Evolutionary conservation across 148 eudicot genomes (phyloP).

Genomic region (Chenopodium album): DNA sequence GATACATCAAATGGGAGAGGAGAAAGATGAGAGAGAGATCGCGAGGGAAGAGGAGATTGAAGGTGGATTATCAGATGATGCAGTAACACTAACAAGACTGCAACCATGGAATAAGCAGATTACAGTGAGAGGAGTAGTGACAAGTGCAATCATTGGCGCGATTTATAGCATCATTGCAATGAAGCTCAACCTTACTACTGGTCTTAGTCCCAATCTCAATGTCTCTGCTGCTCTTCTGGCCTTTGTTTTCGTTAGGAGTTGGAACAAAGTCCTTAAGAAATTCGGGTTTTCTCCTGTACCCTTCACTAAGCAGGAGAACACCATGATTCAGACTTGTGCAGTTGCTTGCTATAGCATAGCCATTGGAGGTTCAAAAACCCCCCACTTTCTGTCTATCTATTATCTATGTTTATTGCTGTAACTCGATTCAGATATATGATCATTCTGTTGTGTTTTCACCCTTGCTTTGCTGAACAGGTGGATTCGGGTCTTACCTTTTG

Average conservation of each 20-base stretch:
- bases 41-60: constrained; percentile 24
- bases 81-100: constrained; percentile 19
- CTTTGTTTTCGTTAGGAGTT: constrained; percentile 53
- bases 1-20: constrained; percentile 5
- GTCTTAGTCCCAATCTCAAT: constrained; percentile 70
- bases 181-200: constrained; percentile 74
- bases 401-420: not conserved
- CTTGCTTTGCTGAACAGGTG: constrained; percentile 40
- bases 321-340: constrained; percentile 82
- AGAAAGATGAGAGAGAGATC: constrained; percentile 29
- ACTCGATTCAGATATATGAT: not conserved
- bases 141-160: constrained; percentile 54
- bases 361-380: constrained; percentile 50
- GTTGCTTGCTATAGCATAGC: constrained; percentile 88
- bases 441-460: not conserved
- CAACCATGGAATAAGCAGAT: constrained; percentile 79
- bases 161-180: constrained; percentile 69
- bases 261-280: constrained; percentile 51
- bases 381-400: not conserved
- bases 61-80: constrained; percentile 11
- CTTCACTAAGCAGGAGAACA: constrained; percentile 80
- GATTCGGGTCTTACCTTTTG: constrained; percentile 77
- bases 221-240: constrained; percentile 85
- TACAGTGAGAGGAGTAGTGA: constrained; percentile 56
- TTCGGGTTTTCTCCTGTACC: constrained; percentile 51